These are phyloP conservation scores for Cutaneotrichosporon mucoides DNA, from an alignment of 1,284 basidiomycete genomes.

Conservation along the genomic window DNA sequence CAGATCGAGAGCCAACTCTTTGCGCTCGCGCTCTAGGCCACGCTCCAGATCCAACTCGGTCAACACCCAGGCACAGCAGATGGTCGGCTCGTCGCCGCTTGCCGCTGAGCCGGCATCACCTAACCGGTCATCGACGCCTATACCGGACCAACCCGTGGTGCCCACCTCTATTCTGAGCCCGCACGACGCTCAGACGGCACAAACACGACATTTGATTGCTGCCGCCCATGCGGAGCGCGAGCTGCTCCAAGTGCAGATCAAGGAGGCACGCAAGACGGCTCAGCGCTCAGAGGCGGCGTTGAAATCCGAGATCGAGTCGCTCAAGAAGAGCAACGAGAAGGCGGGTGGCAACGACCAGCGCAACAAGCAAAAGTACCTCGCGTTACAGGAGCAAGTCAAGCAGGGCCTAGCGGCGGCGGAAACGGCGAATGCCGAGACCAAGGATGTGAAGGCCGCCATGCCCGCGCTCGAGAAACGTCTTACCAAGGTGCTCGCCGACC, in stretches of 20 bases:
- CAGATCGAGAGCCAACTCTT: conserved; percentile 46
- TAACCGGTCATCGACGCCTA: conserved; percentile 7
- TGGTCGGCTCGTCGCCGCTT: conserved; percentile 18
- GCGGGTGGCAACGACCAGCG: conserved; percentile 44
- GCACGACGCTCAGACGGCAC: conserved; percentile 41
- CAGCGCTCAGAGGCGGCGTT: conserved; percentile 47
- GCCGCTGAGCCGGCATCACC: conserved; percentile 14
- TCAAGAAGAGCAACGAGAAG: conserved; percentile 48
- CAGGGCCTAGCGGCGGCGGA: conserved; percentile 47
- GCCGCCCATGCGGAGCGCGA: conserved; percentile 44
- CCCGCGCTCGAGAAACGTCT: conserved; percentile 33
- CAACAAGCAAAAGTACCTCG: conserved; percentile 47
- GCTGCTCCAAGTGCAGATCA: conserved; percentile 43
- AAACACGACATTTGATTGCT: conserved; percentile 42
- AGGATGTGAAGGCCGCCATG: conserved; percentile 32
- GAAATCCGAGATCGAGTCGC: conserved; percentile 44
- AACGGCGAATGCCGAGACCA: conserved; percentile 38
- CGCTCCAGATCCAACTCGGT: conserved; percentile 47
- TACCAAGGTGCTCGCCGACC: conserved; percentile 23
- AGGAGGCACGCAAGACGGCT: conserved; percentile 45
- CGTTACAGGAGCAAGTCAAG: conserved; percentile 49
- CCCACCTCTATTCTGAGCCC: conserved; percentile 37
- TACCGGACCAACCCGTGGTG: conserved; percentile 18
- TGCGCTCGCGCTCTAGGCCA: conserved; percentile 42
- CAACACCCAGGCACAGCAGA: conserved; percentile 22